A percentile compares a stretch with the other conserved stretches of the same genome.
Conservation (phyloP, 352 stramenopile species). For the Pythium guiyangense region DNA sequence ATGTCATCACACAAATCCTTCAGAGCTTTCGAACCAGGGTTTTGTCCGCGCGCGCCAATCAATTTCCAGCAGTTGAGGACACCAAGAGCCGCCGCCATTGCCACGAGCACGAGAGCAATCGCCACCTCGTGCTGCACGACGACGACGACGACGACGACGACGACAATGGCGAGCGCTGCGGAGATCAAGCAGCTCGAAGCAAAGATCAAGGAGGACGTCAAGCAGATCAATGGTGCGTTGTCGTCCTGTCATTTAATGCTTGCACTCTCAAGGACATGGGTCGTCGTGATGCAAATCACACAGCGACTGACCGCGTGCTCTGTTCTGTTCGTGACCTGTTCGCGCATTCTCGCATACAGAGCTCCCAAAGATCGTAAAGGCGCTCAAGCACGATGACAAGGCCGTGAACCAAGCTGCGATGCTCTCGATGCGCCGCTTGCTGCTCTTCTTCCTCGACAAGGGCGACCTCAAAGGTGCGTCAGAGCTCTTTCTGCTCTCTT, state of each 20-base stretch:
- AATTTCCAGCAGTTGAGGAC: slow-evolving; percentile 13
- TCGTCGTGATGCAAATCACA: neutral
- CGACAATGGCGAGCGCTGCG: slow-evolving; percentile 46
- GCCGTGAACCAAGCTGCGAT: slow-evolving; percentile 67
- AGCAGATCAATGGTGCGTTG: slow-evolving; percentile 69
- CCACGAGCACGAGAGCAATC: neutral
- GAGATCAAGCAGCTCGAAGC: slow-evolving; percentile 86
- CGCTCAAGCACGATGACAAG: slow-evolving; percentile 69
- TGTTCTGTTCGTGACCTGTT: neutral
- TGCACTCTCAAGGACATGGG: neutral
- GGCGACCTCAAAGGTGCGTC: slow-evolving; percentile 51
- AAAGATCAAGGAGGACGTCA: slow-evolving; percentile 84
- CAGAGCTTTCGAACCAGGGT: no score
- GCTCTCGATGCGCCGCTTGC: slow-evolving; percentile 71
- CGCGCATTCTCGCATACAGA: slow-evolving; percentile 28
- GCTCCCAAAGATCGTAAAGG: slow-evolving; percentile 70
- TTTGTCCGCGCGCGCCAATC: slow-evolving; percentile 6
- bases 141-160: neutral
- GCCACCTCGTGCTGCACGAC: neutral
- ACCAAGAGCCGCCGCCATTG: slow-evolving; percentile 14
- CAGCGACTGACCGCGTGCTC: neutral
- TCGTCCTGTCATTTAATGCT: neutral
- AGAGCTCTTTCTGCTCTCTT: neutral
- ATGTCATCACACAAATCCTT: no score
- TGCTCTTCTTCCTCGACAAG: slow-evolving; percentile 83